Base-by-base conservation (phyloP, 73 alveolate genomes). In the Paramecium tetraurelia region DNA sequence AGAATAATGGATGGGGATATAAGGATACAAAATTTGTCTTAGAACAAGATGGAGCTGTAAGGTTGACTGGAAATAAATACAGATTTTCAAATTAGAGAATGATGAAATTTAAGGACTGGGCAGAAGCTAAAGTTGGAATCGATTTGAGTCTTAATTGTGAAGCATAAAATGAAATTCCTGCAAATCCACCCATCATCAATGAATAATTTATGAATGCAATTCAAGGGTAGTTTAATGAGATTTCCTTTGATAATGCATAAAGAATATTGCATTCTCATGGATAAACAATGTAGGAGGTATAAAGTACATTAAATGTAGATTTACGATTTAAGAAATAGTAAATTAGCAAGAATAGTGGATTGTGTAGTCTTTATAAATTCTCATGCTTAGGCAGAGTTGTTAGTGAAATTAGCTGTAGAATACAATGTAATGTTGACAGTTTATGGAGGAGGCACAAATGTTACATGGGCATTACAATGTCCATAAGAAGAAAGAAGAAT, bases 401-500 rank as follows among this genome's bases (percentile, higher is more conserved):
- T 92, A 21, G 97, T 96, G 7, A 38, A 70, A 70, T 70, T 92
- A 20, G 99, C 99, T 29, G 58, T 53, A 29, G 90, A 94, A 87
- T 95, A 93, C 59, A 93, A 95, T 69, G 99, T 96, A 3, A 95
- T 90, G 48, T 80, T 97, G 31, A 77, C 93, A 24, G 99, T 98
- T 1, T 96, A 89, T 80, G 99, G 99, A 22, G 99, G 99, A 48
- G 99, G 99, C 41, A 98, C 99, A 20, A 98, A 98, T 85, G 99
- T 98, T 58, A 97, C 99, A n/a, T 96, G 96, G 58, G 98, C 99
- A 48, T 92, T 97, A 18, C 33, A 85, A 44, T 92, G 95, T 84
- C 93, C 93, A 24, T 57, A 83, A 16, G 63, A 85, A 48, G 99
- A 96, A 77, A 87, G 71, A 58, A 96, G 99, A 88, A 96, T 96